Evolutionary conservation across 192 early-diverging fungal genomes (phyloP).

Genomic region (Coemansia sp.): DNA sequence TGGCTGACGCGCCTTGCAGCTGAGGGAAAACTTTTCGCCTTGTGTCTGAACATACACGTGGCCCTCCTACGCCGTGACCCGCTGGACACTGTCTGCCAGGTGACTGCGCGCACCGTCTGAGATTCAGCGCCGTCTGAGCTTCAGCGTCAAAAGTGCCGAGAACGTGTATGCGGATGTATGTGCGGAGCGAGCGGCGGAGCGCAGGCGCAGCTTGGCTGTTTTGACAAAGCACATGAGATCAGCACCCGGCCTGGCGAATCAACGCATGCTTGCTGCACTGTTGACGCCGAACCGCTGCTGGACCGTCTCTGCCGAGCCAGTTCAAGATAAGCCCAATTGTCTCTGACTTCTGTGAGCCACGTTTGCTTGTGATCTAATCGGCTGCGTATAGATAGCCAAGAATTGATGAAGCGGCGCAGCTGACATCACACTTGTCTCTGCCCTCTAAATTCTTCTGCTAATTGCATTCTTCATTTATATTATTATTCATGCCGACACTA

Average conservation of each 20-base stretch:
- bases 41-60: slow-evolving; percentile 4
- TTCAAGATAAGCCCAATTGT: neutral
- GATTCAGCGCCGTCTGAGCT: neutral
- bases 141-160: neutral
- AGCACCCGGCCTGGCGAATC: slow-evolving; percentile 8
- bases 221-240: slow-evolving; percentile 7
- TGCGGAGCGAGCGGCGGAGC: neutral
- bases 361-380: neutral
- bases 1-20: neutral
- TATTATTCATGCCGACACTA: slow-evolving; percentile 23
- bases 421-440: neutral
- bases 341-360: neutral
- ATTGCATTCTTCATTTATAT: neutral
- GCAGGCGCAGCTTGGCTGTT: neutral
- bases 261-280: slow-evolving; percentile 1
- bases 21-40: neutral
- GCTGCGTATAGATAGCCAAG: neutral
- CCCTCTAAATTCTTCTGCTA: neutral
- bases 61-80: neutral
- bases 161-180: neutral
- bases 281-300: slow-evolving; percentile 18
- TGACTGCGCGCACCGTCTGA: neutral
- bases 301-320: slow-evolving; percentile 21
- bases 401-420: neutral
- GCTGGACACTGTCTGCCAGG: neutral